Evolutionary conservation across 257 asterid species (phyloP).

Genomic region (Salvia hispanica): DNA sequence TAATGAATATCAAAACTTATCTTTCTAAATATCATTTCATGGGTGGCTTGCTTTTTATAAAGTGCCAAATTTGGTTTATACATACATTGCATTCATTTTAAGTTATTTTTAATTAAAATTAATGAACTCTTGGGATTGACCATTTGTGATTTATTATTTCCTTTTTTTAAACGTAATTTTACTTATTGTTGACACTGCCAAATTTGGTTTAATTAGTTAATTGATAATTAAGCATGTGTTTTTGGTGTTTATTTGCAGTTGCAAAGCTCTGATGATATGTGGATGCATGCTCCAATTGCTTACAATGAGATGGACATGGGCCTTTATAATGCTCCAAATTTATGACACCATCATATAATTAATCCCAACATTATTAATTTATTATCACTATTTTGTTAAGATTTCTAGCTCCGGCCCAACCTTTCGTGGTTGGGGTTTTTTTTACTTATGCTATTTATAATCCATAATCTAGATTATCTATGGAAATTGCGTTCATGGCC

Average conservation of each 20-base stretch:
- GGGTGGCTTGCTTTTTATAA: background rate
- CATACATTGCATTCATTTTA: background rate
- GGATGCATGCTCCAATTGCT: conserved; percentile 98
- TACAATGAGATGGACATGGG: conserved; percentile 85
- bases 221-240: background rate
- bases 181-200: too few species aligned
- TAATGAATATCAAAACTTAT: background rate
- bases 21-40: background rate
- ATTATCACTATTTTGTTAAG: background rate
- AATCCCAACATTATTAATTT: background rate
- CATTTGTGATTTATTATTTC: too few species aligned
- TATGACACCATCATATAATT: conserved; percentile 2
- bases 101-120: too few species aligned
- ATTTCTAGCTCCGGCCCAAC: too few species aligned
- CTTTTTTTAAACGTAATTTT: too few species aligned
- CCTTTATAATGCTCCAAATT: conserved; percentile 45
- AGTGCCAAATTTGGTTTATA: background rate
- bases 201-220: too few species aligned
- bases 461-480: too few species aligned
- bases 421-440: too few species aligned
- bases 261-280: conserved; percentile 76
- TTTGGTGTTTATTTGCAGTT: conserved; percentile 45
- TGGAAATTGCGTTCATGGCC: too few species aligned
- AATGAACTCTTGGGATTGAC: too few species aligned
- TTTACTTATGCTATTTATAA: too few species aligned